A percentile compares a stretch with the other conserved stretches of the same genome.
phyloP scores from a whole-genome alignment of 805 yeast species.

The Schizosaccharomyces osmophilus region DNA sequence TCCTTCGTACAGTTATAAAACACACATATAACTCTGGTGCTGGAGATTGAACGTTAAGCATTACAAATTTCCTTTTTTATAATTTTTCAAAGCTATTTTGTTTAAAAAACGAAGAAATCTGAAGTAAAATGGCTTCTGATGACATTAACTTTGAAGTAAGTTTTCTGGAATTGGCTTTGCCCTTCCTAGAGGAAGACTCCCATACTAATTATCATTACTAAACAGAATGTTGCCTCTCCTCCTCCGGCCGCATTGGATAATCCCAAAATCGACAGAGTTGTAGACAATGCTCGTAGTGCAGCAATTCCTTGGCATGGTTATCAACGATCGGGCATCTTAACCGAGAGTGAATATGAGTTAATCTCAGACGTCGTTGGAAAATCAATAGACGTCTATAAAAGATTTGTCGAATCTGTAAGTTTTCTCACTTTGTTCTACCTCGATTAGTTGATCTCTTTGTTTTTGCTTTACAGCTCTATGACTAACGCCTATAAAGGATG shows the following conservation, averaged over 20 bases:
- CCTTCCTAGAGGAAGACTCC: too few species aligned
- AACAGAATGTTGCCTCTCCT: conserved; percentile 8
- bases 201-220: not conserved
- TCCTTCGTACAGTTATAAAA: too few species aligned
- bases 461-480: too few species aligned
- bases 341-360: conserved; percentile 39
- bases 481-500: conserved; percentile 12
- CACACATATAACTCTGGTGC: too few species aligned
- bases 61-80: too few species aligned
- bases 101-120: too few species aligned
- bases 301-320: conserved; percentile 85
- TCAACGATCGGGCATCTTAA: conserved; percentile 43
- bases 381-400: not conserved
- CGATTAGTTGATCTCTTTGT: not conserved
- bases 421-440: not conserved
- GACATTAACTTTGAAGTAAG: not conserved
- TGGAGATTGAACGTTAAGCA: too few species aligned
- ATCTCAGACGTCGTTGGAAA: not conserved
- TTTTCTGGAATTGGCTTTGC: not conserved
- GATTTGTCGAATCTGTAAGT: not conserved
- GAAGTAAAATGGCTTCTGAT: too few species aligned
- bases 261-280: conserved; percentile 35
- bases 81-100: too few species aligned
- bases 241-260: conserved; percentile 29
- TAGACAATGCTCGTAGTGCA: conserved; percentile 27